Percentiles rank a stretch among this genome's conserved stretches.
phyloP scores from a whole-genome alignment of 257 asterid species.

The Solanum chiquidenum region DNA sequence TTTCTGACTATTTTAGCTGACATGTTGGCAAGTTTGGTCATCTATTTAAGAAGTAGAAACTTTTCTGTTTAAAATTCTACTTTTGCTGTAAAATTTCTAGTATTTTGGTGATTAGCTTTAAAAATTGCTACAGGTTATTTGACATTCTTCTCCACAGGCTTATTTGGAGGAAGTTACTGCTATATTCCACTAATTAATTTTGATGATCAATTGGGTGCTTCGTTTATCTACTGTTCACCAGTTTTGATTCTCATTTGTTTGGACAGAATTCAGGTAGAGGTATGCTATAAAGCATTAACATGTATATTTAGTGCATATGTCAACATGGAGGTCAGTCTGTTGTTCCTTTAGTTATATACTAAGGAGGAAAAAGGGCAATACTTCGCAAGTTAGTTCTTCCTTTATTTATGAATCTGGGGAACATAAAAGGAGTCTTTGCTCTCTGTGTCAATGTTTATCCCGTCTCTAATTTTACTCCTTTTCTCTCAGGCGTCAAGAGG shows the following conservation, averaged over 20 bases:
- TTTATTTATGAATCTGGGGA: constrained; percentile 1
- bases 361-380: constrained; percentile 16
- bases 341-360: constrained; percentile 40
- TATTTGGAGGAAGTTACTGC: constrained; percentile 82
- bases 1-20: not conserved
- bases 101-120: constrained; percentile 34
- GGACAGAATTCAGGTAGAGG: constrained; percentile 95
- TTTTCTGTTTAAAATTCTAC: constrained; percentile 19
- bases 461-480: constrained; percentile 13
- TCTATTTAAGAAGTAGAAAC: constrained; percentile 8
- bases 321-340: constrained; percentile 86
- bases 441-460: not conserved
- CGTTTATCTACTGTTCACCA: constrained; percentile 75
- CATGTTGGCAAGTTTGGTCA: constrained; percentile 8
- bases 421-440: not conserved
- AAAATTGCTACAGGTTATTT: constrained; percentile 46
- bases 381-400: constrained; percentile 8
- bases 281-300: constrained; percentile 80
- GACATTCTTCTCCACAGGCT: constrained; percentile 74
- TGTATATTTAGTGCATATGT: constrained; percentile 58
- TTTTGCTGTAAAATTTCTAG: constrained; percentile 18
- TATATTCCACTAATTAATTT: constrained; percentile 43
- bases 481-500: constrained; percentile 73
- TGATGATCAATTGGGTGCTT: constrained; percentile 75
- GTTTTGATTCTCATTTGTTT: constrained; percentile 83